Base-by-base conservation (phyloP, 768 basidiomycete species). In the Strobilomyces echinocephalus region DNA sequence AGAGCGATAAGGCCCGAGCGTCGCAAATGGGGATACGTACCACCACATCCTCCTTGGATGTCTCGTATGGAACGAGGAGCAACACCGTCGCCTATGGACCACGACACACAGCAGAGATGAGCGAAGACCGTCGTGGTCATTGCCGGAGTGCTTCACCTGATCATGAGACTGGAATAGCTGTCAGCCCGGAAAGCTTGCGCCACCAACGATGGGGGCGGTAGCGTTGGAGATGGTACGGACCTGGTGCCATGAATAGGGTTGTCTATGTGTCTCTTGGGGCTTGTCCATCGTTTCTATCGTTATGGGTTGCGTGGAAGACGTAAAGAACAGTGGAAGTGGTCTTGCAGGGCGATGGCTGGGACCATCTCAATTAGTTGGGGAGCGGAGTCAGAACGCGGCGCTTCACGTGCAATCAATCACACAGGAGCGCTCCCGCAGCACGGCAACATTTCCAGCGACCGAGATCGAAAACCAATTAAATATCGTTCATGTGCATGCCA, bases 231-330 rank as follows among this genome's bases (percentile, higher is more conserved):
- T 21, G 6, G 54, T 47, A 68, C 79, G 57, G 63, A 89, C 89
- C 81, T 91, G 89, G 70, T 91, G 90, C 89, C 89, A 91, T 58
- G 89, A 88, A 62, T 91, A 91, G 18, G 78, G 71, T 45, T 72
- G 73, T 59, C 68, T 70, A 38, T 65, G 69, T 47, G 55, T 58
- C 11, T 68, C 64, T 54, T 62, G 59, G 8, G 51, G 57, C 49
- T 69, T 69, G 42, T 70, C 60, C 58, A 60, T 60, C 55, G 53
- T 54, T 26, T 34, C 59, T 35, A 47, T 51, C 54, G 38, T 58
- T 42, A 33, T 56, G 50, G n/a, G 58, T 53, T 51, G 47, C 40
- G 51, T 53, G 44, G n/a, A 61, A 43, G 42, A 50, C n/a, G 54
- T 55, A 14, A 52, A 54, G 49, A 42, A 50, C 45, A 18, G 39